Conservation (phyloP, 2,329 filamentous ascomycete species). For the Colletotrichum sp. region DNA sequence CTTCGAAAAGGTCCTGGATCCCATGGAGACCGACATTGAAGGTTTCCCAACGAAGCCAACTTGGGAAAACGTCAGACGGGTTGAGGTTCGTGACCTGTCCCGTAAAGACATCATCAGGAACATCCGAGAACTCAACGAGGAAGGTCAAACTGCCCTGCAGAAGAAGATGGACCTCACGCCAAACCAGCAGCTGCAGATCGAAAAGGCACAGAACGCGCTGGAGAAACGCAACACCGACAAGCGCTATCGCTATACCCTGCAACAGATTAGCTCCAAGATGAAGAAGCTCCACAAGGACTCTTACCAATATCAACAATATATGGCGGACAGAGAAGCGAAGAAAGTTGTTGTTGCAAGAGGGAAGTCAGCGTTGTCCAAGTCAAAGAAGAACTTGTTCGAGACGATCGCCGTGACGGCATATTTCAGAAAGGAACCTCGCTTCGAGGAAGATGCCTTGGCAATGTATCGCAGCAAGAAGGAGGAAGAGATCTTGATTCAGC, state of each 20-base stretch:
- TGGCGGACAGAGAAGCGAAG: not conserved
- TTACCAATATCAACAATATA: conserved; percentile 2
- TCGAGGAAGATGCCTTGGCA: conserved; percentile 31
- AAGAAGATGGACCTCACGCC: conserved; percentile 43
- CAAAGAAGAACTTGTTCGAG: conserved; percentile 36
- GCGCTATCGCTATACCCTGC: conserved; percentile 45
- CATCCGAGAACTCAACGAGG: conserved; percentile 41
- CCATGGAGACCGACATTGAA: conserved; percentile 39
- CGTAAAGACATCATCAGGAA: conserved; percentile 40
- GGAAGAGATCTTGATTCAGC: not conserved
- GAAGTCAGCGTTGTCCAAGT: conserved; percentile 13
- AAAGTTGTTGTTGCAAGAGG: conserved; percentile 1
- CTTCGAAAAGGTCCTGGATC: conserved; percentile 42
- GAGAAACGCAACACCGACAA: conserved; percentile 37
- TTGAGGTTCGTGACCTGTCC: conserved; percentile 39
- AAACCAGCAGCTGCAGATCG: conserved; percentile 46
- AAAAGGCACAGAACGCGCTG: conserved; percentile 40
- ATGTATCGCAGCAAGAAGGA: conserved; percentile 24
- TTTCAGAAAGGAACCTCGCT: conserved; percentile 45
- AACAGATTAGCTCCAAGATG: conserved; percentile 48
- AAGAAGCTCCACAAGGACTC: conserved; percentile 29
- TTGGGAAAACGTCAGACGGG: conserved; percentile 44
- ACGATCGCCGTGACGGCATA: conserved; percentile 49
- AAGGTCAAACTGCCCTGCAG: conserved; percentile 34
- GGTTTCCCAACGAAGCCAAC: conserved; percentile 36